Evolutionary conservation across 75 land plant genomes (phyloP).

Genomic region (Pinus tabuliformis): DNA sequence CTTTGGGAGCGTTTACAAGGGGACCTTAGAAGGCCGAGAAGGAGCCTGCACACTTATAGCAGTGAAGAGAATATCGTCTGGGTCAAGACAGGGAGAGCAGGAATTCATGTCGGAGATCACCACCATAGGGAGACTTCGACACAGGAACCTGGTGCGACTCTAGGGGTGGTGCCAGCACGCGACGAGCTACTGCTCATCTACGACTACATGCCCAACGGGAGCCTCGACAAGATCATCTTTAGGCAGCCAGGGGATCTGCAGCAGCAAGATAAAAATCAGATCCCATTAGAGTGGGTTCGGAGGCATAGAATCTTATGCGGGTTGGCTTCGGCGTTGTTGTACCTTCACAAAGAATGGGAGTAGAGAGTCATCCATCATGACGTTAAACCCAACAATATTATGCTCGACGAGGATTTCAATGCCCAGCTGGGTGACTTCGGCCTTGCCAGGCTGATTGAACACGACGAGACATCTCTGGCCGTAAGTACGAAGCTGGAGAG

Average conservation of each 20-base stretch:
- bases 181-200: too few relatives aligned
- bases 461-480: slow-evolving; percentile 3
- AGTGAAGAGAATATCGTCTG: too few relatives aligned
- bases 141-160: too few relatives aligned
- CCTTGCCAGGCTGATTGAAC: slow-evolving; percentile 23
- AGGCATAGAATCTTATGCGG: slow-evolving; percentile 31
- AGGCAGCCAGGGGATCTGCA: neutral
- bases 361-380: slow-evolving; percentile 27
- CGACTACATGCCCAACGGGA: too few relatives aligned
- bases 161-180: too few relatives aligned
- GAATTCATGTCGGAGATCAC: too few relatives aligned
- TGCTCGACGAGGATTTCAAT: slow-evolving; percentile 30
- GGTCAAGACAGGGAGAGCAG: too few relatives aligned
- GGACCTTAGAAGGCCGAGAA: too few relatives aligned
- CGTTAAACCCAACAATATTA: slow-evolving; percentile 34
- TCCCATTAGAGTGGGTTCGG: slow-evolving; percentile 12
- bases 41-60: too few relatives aligned
- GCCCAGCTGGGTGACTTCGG: slow-evolving; percentile 40
- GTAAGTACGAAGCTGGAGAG: slow-evolving; percentile 29
- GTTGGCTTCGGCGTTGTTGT: slow-evolving; percentile 9
- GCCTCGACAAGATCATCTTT: too few relatives aligned
- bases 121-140: too few relatives aligned
- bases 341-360: slow-evolving; percentile 34
- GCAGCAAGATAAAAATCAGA: neutral
- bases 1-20: too few relatives aligned